These are phyloP conservation scores for Trichoderma simmonsii DNA, from an alignment of 2,329 filamentous ascomycete genomes.

Conservation along the genomic window DNA sequence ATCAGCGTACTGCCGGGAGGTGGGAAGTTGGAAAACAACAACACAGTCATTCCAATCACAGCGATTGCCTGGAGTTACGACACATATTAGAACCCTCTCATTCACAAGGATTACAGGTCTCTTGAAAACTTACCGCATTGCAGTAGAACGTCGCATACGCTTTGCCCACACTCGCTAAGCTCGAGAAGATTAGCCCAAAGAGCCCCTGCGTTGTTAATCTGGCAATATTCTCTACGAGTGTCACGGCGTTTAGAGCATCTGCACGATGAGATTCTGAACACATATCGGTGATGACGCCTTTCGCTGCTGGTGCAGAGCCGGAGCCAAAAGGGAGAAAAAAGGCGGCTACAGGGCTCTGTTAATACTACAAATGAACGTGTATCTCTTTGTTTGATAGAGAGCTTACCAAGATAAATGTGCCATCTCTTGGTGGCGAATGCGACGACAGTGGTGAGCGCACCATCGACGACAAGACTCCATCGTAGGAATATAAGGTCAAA, in stretches of 20 bases:
- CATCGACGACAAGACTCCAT: slow-evolving; percentile 64
- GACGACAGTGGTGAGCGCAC: slow-evolving; percentile 59
- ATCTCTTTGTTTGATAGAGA: too few relatives aligned
- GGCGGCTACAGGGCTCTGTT: slow-evolving; percentile 43
- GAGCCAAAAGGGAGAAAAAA: slow-evolving; percentile 65
- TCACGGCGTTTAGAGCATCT: slow-evolving; percentile 67
- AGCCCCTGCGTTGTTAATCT: slow-evolving; percentile 60
- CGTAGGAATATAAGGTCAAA: slow-evolving; percentile 68
- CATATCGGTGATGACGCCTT: slow-evolving; percentile 72
- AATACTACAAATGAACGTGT: background rate
- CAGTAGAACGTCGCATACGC: slow-evolving; percentile 63
- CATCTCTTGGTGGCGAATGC: slow-evolving; percentile 60
- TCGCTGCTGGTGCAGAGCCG: slow-evolving; percentile 66
- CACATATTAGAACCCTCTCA: background rate
- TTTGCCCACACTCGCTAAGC: slow-evolving; percentile 57
- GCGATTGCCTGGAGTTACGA: slow-evolving; percentile 45
- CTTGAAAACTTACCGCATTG: slow-evolving; percentile 52
- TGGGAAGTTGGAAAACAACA: slow-evolving; percentile 43
- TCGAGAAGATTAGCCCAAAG: slow-evolving; percentile 66
- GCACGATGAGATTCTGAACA: slow-evolving; percentile 58
- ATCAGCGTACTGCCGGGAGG: slow-evolving; percentile 37
- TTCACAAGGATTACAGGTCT: too few relatives aligned
- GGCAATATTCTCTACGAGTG: slow-evolving; percentile 67
- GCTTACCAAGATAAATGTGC: slow-evolving; percentile 63
- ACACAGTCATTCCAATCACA: slow-evolving; percentile 40